Evolutionary conservation across 176 grass and related monocot genomes (phyloP).

Genomic region (Leersia perrieri): DNA sequence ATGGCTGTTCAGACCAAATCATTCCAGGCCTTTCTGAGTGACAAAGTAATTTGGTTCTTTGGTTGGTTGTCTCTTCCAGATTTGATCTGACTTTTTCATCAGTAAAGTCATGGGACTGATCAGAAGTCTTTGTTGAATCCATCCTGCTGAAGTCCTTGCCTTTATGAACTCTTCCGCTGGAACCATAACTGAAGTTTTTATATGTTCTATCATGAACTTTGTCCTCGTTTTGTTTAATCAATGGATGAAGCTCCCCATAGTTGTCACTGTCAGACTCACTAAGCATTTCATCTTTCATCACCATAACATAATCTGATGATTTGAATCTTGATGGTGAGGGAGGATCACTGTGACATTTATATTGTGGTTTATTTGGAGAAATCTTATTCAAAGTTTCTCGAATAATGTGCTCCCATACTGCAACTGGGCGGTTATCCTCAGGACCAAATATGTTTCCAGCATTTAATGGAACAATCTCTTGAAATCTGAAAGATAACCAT

Average conservation of each 20-base stretch:
- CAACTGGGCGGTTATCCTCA: slow-evolving; percentile 59
- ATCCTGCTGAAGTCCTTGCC: slow-evolving; percentile 16
- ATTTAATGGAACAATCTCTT: slow-evolving; percentile 89
- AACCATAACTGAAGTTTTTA: background rate
- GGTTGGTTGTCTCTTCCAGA: background rate
- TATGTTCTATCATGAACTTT: background rate
- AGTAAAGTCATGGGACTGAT: slow-evolving; percentile 30
- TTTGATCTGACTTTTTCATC: background rate
- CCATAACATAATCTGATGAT: slow-evolving; percentile 43
- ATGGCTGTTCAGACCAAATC: slow-evolving; percentile 61
- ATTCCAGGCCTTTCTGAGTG: slow-evolving; percentile 43
- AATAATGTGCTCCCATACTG: slow-evolving; percentile 79
- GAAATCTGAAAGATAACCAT: slow-evolving; percentile 61
- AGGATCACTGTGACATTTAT: slow-evolving; percentile 60
- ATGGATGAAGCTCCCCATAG: slow-evolving; percentile 44
- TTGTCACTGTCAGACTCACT: slow-evolving; percentile 51
- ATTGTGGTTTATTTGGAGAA: slow-evolving; percentile 41
- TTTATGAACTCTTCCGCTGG: background rate
- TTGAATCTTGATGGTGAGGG: slow-evolving; percentile 63
- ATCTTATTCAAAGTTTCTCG: slow-evolving; percentile 67
- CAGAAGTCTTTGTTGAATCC: slow-evolving; percentile 7
- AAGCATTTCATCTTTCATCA: slow-evolving; percentile 48
- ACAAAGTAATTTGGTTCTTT: slow-evolving; percentile 43
- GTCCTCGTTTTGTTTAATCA: slow-evolving; percentile 22
- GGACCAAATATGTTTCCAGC: slow-evolving; percentile 74